phyloP scores from a whole-genome alignment of 2,329 filamentous ascomycete species.

The Cercospora janseana region DNA sequence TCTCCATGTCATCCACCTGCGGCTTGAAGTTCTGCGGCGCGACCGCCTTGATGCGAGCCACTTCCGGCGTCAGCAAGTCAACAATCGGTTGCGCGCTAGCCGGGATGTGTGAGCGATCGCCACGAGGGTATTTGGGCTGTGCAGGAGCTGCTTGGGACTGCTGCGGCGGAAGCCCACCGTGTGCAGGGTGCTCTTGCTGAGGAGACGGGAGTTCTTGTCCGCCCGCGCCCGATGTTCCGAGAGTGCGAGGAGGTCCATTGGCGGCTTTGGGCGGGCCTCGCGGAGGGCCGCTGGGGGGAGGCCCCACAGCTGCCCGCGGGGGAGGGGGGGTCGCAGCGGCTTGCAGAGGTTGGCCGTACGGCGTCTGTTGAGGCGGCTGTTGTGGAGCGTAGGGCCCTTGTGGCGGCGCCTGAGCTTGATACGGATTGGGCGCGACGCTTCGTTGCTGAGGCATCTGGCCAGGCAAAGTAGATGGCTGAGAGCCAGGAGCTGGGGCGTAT shows the following conservation, averaged over 20 bases:
- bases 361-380: conserved; percentile 34
- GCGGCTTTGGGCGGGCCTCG: conserved; percentile 33
- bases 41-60: conserved; percentile 81
- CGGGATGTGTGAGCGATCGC: conserved; percentile 88
- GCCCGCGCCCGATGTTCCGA: conserved; percentile 38
- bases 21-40: conserved; percentile 82
- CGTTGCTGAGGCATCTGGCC: conserved; percentile 41
- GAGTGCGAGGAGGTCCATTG: conserved; percentile 35
- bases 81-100: conserved; percentile 71
- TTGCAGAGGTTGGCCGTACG: conserved; percentile 43
- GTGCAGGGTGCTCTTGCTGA: conserved; percentile 19
- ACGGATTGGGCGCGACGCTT: conserved; percentile 48
- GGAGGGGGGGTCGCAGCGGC: conserved; percentile 39
- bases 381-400: conserved; percentile 41
- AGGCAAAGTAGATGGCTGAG: conserved; percentile 47
- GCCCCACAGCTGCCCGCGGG: conserved; percentile 34
- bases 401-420: conserved; percentile 36
- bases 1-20: conserved; percentile 91
- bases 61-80: conserved; percentile 76
- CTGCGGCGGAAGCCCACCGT: conserved; percentile 12
- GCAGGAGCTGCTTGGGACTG: conserved; percentile 18
- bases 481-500: conserved; percentile 67
- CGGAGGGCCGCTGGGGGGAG: conserved; percentile 50
- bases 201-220: conserved; percentile 19
- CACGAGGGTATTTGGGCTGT: conserved; percentile 50